phyloP scores from a whole-genome alignment of 2,329 filamentous ascomycete genomes.

The Macrophomina tecta region DNA sequence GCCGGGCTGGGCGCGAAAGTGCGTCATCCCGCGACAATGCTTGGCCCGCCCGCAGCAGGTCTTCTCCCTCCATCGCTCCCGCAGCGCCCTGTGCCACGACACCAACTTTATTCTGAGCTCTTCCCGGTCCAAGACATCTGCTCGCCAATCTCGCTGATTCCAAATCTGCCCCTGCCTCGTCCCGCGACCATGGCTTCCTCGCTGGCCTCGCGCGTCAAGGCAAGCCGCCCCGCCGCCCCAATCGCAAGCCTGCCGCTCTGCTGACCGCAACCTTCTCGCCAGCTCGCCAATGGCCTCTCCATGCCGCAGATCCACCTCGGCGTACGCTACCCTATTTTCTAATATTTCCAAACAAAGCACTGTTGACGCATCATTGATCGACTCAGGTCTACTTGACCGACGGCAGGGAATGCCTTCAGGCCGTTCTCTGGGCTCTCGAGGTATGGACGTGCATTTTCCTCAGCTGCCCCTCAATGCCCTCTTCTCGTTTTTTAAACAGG shows the following conservation, averaged over 20 bases:
- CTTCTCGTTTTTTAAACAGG: not conserved
- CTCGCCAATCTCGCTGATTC: constrained; percentile 17
- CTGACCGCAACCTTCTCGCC: constrained; percentile 30
- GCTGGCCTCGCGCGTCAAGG: constrained; percentile 52
- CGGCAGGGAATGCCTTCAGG: constrained; percentile 62
- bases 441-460: constrained; percentile 35
- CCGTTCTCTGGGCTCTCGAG: constrained; percentile 64
- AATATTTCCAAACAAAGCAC: not conserved
- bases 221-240: constrained; percentile 30
- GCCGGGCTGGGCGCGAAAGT: constrained; percentile 9
- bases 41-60: not conserved
- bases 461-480: not conserved
- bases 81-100: constrained; percentile 31
- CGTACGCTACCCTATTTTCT: not conserved
- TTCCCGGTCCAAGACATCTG: constrained; percentile 29
- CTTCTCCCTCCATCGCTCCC: constrained; percentile 29
- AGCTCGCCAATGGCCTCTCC: constrained; percentile 66
- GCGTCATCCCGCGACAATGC: constrained; percentile 15
- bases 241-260: constrained; percentile 29
- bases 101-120: constrained; percentile 36
- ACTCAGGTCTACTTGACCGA: constrained; percentile 69
- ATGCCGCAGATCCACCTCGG: constrained; percentile 78
- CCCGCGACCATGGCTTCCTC: constrained; percentile 38
- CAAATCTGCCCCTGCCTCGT: constrained; percentile 18
- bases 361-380: not conserved